Conservation (phyloP, 1,284 basidiomycete genomes). For the Cystobasidium pallidum region DNA sequence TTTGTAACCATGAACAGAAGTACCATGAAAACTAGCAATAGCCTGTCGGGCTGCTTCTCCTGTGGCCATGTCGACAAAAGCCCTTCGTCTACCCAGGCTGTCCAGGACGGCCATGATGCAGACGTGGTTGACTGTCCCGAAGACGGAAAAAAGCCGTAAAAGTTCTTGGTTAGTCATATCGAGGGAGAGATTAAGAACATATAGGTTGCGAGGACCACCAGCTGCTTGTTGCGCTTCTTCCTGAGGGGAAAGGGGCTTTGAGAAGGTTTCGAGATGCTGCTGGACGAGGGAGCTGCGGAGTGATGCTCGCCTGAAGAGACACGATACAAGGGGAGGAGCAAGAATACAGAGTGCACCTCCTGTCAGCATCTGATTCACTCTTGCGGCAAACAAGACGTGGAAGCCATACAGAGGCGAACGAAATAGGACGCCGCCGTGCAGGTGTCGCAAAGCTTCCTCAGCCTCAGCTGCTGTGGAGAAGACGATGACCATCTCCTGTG, state of each 20-base stretch:
- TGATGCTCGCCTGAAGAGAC: slow-evolving; percentile 16
- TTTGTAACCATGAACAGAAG: slow-evolving; percentile 38
- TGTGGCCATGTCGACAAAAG: slow-evolving; percentile 44
- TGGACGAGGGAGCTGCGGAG: slow-evolving; percentile 29
- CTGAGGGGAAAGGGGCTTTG: slow-evolving; percentile 25
- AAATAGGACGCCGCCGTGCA: slow-evolving; percentile 39
- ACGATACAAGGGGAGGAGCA: neutral
- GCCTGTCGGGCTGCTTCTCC: slow-evolving; percentile 42
- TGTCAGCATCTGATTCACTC: too few species aligned
- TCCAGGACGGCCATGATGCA: slow-evolving; percentile 45
- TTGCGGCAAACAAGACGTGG: too few species aligned
- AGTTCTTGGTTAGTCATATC: slow-evolving; percentile 44
- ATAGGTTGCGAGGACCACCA: slow-evolving; percentile 43
- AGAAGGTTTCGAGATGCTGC: slow-evolving; percentile 37
- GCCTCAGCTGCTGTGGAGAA: slow-evolving; percentile 25
- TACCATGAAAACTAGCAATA: slow-evolving; percentile 29
- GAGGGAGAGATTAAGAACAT: slow-evolving; percentile 44
- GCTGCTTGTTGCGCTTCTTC: slow-evolving; percentile 37
- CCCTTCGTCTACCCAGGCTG: slow-evolving; percentile 40
- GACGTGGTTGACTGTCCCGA: slow-evolving; percentile 40
- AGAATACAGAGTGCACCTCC: neutral
- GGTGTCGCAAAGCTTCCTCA: slow-evolving; percentile 39
- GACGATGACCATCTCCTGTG: slow-evolving; percentile 26
- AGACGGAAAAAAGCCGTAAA: slow-evolving; percentile 37
- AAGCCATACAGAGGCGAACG: slow-evolving; percentile 25